Conservation (phyloP, 768 basidiomycete species). For the Phylloporus sp. region DNA sequence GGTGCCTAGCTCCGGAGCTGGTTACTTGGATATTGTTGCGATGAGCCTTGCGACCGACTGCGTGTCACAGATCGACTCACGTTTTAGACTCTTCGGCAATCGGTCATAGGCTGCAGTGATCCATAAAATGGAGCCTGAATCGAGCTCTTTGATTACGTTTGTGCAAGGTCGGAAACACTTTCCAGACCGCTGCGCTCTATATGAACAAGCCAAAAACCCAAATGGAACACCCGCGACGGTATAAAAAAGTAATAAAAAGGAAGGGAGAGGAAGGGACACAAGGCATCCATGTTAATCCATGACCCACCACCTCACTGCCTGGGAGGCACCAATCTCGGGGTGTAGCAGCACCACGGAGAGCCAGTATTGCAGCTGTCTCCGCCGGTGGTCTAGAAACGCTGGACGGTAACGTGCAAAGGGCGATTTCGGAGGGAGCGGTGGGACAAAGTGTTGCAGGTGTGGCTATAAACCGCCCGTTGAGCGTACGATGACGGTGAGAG, state of each 20-base stretch:
- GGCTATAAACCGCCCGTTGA: constrained; percentile 29
- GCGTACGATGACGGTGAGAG: not conserved
- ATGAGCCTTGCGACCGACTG: too few relatives aligned
- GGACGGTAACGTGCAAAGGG: constrained; percentile 64
- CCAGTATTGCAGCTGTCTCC: constrained; percentile 62
- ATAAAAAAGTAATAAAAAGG: constrained; percentile 16
- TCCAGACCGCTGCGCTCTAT: not conserved
- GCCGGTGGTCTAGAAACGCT: constrained; percentile 61
- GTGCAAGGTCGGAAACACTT: too few relatives aligned
- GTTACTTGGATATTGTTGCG: too few relatives aligned
- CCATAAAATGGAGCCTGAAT: too few relatives aligned
- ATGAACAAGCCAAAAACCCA: not conserved
- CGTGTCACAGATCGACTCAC: too few relatives aligned
- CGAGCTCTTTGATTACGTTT: too few relatives aligned
- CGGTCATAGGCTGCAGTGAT: too few relatives aligned
- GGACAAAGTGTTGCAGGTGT: constrained; percentile 46
- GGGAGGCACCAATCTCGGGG: constrained; percentile 63
- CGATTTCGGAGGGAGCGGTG: constrained; percentile 63
- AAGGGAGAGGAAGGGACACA: too few relatives aligned
- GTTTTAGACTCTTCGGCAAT: too few relatives aligned
- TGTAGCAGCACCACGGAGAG: constrained; percentile 61
- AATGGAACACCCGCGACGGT: not conserved
- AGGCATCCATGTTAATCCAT: constrained; percentile 34
- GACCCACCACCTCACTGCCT: constrained; percentile 61
- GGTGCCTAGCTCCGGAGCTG: too few relatives aligned